A percentile compares a stretch with the other conserved stretches of the same genome.
phyloP scores from a whole-genome alignment of 2,329 filamentous ascomycete species.

The Orbilia quercus region DNA sequence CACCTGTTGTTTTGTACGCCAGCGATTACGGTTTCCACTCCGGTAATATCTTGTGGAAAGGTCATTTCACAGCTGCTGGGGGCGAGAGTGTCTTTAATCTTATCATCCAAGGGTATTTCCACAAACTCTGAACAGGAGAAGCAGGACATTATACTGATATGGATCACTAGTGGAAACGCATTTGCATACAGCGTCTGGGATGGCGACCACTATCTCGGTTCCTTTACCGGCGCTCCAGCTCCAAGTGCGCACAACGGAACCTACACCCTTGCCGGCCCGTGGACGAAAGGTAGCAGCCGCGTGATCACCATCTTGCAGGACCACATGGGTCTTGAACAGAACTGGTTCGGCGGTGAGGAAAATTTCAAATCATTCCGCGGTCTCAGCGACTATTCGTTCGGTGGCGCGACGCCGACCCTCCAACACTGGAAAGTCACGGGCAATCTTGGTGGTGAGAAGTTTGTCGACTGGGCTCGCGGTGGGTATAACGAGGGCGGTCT shows the following conservation, averaged over 20 bases:
- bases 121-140: neutral
- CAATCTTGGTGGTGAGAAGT: slow-evolving; percentile 74
- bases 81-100: slow-evolving; percentile 70
- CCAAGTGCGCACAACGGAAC: slow-evolving; percentile 68
- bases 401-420: slow-evolving; percentile 65
- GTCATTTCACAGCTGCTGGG: slow-evolving; percentile 74
- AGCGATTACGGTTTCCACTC: slow-evolving; percentile 80
- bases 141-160: neutral
- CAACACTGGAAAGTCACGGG: slow-evolving; percentile 75
- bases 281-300: slow-evolving; percentile 67
- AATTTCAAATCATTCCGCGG: slow-evolving; percentile 69
- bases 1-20: slow-evolving; percentile 74
- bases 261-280: slow-evolving; percentile 69
- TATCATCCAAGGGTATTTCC: slow-evolving; percentile 69
- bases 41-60: slow-evolving; percentile 76
- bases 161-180: slow-evolving; percentile 67
- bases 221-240: slow-evolving; percentile 70
- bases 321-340: slow-evolving; percentile 77
- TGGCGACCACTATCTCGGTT: slow-evolving; percentile 72
- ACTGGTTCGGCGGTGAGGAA: slow-evolving; percentile 71
- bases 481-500: slow-evolving; percentile 74
- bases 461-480: slow-evolving; percentile 70
- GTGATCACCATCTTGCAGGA: slow-evolving; percentile 78
- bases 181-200: slow-evolving; percentile 77
- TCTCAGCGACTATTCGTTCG: slow-evolving; percentile 72